Evolutionary conservation across 2,329 filamentous ascomycete genomes (phyloP), one percentile per base, ranked within the genome.

Genomic region (Colletotrichum zoysiae): DNA sequence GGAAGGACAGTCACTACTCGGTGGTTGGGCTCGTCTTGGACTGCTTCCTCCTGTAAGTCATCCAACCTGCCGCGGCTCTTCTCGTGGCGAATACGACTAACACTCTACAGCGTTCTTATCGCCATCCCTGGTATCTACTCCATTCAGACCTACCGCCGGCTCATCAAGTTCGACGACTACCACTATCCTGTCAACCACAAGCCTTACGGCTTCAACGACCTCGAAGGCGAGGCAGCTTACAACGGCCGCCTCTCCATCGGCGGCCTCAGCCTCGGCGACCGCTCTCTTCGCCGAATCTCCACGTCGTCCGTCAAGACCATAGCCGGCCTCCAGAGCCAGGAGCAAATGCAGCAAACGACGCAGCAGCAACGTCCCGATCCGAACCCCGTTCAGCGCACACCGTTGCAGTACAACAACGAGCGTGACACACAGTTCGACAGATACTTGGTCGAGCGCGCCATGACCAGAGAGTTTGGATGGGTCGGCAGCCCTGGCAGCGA

Each of bases 101-200:
- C 48, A 46, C 0, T 16, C 16, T 8, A 16, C 74, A 85, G 86
- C 67, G 59, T 84, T 68, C 81, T 83, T 40, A 83, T 84, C 23
- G 68, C 85, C n/a, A 74, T 81, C 26, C 81, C 86, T 16, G 78
- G 83, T 51, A 76, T 84, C 55, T 89, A 89, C 77, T 80, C 86
- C 26, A 74, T 86, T 63, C 75, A 81, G 60, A 82, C 80, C 38
- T 88, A 87, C 78, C 84, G 84, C 62, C 84, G 85, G 20, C 79
- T 88, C 16, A 78, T 84, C 26, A 76, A 81, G 40, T 86, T 86
- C 76, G 85, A 89, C 75, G 84, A 87, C 74, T 86, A 88, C 74
- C 79, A 84, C 71, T 81, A 86, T 50, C 83, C 86, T 11, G 79
- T 82, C 71, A 86, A 88, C 78, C 80, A 84, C 71, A 87, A 87